These are phyloP conservation scores for Diaporthe velutina DNA, from an alignment of 2,329 filamentous ascomycete genomes.

Conservation along the genomic window DNA sequence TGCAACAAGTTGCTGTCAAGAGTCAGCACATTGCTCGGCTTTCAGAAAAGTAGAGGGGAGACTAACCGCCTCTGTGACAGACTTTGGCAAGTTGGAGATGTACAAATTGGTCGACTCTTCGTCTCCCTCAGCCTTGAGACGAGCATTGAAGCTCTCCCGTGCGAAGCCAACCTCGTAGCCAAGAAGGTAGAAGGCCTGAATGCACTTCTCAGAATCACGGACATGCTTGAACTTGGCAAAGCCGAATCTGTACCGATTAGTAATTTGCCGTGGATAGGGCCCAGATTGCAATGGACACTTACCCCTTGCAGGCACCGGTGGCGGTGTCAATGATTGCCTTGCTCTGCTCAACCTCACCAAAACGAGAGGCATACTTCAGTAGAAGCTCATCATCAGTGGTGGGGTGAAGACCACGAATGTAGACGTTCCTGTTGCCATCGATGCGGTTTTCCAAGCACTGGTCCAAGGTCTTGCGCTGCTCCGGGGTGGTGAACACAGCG, in stretches of 20 bases:
- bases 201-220: constrained; percentile 93
- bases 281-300: constrained; percentile 48
- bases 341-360: constrained; percentile 94
- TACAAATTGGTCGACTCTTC: constrained; percentile 94
- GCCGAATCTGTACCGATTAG: constrained; percentile 78
- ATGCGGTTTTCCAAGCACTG: constrained; percentile 95
- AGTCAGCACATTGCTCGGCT: constrained; percentile 40
- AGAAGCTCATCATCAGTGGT: constrained; percentile 95
- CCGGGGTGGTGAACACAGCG: constrained; percentile 86
- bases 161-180: constrained; percentile 99
- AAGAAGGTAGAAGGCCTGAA: constrained; percentile 92
- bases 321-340: constrained; percentile 98
- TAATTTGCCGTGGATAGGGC: constrained; percentile 27
- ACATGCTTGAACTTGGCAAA: constrained; percentile 96
- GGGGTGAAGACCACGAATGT: constrained; percentile 95
- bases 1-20: constrained; percentile 75
- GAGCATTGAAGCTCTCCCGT: constrained; percentile 97
- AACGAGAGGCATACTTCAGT: constrained; percentile 84
- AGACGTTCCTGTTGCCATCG: constrained; percentile 94
- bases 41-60: constrained; percentile 14
- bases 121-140: constrained; percentile 96
- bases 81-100: constrained; percentile 95
- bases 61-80: constrained; percentile 89
- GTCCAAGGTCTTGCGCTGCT: constrained; percentile 89
- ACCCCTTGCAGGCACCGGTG: constrained; percentile 97